Conservation (phyloP, 257 asterid species). For the Solanum pinnatisectum region DNA sequence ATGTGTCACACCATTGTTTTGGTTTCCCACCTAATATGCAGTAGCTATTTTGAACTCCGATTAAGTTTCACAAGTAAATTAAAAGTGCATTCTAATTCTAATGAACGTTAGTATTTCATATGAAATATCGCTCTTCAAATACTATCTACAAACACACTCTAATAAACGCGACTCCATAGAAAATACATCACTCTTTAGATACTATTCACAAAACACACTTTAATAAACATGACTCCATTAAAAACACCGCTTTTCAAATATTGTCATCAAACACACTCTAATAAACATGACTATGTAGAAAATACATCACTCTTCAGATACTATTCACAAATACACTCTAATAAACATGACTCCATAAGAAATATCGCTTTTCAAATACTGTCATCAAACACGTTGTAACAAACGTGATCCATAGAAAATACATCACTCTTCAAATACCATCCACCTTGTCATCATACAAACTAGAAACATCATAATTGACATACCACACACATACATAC, state of each 20-base stretch:
- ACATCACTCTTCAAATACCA: background rate
- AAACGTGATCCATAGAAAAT: background rate
- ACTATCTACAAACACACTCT: too few species aligned
- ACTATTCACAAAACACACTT: background rate
- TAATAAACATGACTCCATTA: background rate
- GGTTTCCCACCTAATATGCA: background rate
- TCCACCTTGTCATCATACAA: background rate
- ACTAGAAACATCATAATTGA: background rate
- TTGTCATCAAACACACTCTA: background rate
- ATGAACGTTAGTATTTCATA: background rate
- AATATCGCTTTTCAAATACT: background rate
- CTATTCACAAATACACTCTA: background rate
- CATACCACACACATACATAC: background rate
- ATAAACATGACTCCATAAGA: background rate
- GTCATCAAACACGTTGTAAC: accelerated
- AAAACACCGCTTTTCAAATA: background rate
- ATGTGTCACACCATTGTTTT: background rate
- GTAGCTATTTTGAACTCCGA: background rate
- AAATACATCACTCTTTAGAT: background rate
- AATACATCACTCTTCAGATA: background rate
- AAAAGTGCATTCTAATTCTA: background rate
- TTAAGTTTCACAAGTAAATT: background rate
- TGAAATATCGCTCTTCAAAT: background rate
- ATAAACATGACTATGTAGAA: background rate
- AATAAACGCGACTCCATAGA: background rate